Evolutionary conservation across 352 stramenopile genomes (phyloP), one percentile per base, ranked within the genome.

Genomic region (Plasmopara muralis): DNA sequence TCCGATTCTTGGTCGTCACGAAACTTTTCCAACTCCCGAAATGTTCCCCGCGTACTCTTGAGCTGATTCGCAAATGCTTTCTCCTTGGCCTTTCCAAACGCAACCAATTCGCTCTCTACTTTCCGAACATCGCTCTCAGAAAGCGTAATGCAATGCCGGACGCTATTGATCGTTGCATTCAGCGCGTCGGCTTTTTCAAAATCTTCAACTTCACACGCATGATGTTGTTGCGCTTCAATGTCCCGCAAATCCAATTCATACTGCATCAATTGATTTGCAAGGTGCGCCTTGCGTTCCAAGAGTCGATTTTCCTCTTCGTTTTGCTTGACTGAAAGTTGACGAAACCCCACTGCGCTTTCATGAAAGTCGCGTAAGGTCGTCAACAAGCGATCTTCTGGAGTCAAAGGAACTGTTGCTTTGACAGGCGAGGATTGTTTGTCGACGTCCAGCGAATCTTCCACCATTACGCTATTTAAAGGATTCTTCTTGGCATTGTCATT

Each of bases 121-220:
- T 93, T 89, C 30, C 80, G 72, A 9, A 89, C 66, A 41, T 91
- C 83, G 43, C 78, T 93, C 53, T 91, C 74, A 7, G 74, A 83
- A 6, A 91, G 64, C 13, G 82, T 89, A 39, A 90, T 88, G 40
- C 77, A 81, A 53, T 93, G 83, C 8, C 77, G 74, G 28, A 91
- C 74, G 33, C 77, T 90, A 66, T 85, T 87, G 52, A 93, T 86
- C 6, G 74, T 87, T 10, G 72, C 62, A 55, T 93, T 91, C 6
- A 93, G 60, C 5, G 83, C 74, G 43, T 93, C 83, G 0, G 83
- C 83, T 33, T 83, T 85, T 43, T 93, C 83, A 46, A 93, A 93
- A 65, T 93, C 83, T 45, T 93, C 83, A 29, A 88, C 68, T 51
- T 89, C 78, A 37, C 73, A 80, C 2, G 83, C 80, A 42, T 87